phyloP scores from a whole-genome alignment of 2,329 filamentous ascomycete species.

The Westerdykella ornata region DNA sequence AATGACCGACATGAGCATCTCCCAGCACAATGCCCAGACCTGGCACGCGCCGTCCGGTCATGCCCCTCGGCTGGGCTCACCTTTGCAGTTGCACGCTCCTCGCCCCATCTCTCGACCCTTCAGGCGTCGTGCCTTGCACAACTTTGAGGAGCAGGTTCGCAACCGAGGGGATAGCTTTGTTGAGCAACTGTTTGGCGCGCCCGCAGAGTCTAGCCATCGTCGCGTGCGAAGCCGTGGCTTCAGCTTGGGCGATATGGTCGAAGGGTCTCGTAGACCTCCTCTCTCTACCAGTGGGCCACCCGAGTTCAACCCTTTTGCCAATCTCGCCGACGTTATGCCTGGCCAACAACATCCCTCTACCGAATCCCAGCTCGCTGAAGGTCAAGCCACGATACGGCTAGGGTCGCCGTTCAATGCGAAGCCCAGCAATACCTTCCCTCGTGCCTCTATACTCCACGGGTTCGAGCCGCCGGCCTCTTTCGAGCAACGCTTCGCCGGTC shows the following conservation, averaged over 20 bases:
- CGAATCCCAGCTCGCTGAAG: slow-evolving; percentile 15
- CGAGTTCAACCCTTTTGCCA: slow-evolving; percentile 27
- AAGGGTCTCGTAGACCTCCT: slow-evolving; percentile 46
- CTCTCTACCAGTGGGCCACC: slow-evolving; percentile 49
- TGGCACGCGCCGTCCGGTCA: slow-evolving; percentile 28
- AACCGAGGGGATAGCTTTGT: slow-evolving; percentile 38
- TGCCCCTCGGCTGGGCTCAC: slow-evolving; percentile 42
- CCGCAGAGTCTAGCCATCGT: slow-evolving; percentile 47
- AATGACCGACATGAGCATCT: slow-evolving; percentile 20
- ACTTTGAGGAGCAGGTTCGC: slow-evolving; percentile 44
- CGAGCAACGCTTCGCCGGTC: slow-evolving; percentile 34
- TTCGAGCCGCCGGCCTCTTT: slow-evolving; percentile 36
- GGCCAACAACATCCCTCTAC: slow-evolving; percentile 13
- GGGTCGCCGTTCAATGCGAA: slow-evolving; percentile 44
- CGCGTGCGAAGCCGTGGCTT: slow-evolving; percentile 56
- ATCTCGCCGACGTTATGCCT: slow-evolving; percentile 18
- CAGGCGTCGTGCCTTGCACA: slow-evolving; percentile 53
- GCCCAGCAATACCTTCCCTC: slow-evolving; percentile 44
- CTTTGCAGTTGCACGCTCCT: slow-evolving; percentile 50
- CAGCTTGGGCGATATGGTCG: slow-evolving; percentile 52
- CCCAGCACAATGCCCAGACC: slow-evolving; percentile 26
- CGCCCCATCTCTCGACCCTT: slow-evolving; percentile 47
- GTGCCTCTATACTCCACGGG: slow-evolving; percentile 35
- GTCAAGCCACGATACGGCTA: slow-evolving; percentile 40
- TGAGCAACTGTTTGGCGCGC: slow-evolving; percentile 42